Conservation (phyloP, 176 grass and related monocot species). For the Bothriochloa decipiens region DNA sequence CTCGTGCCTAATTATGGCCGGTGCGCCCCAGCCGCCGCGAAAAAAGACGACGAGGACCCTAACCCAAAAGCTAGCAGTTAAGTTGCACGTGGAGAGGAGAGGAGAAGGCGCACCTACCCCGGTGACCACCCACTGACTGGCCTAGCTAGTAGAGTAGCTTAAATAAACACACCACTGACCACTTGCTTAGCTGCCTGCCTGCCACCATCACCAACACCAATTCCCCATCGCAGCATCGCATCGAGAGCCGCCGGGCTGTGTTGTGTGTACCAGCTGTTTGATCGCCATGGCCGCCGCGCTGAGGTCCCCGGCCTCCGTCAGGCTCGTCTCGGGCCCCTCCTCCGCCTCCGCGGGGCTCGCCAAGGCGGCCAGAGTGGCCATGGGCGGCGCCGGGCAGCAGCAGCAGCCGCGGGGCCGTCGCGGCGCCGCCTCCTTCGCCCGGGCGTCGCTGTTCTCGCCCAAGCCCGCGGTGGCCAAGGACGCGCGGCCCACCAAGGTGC, state of each 20-base stretch:
- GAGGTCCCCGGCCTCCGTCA: neutral
- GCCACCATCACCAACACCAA: neutral
- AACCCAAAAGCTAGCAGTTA: neutral
- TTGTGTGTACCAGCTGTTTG: too few species aligned
- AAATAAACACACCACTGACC: neutral
- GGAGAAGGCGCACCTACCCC: too few species aligned
- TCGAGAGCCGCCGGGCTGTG: too few species aligned
- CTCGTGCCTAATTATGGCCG: slow-evolving; percentile 35
- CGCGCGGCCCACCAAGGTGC: slow-evolving; percentile 56
- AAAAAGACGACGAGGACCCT: neutral
- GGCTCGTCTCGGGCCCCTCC: neutral
- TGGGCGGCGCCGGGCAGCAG: too few species aligned
- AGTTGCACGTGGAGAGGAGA: neutral
- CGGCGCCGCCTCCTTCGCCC: neutral
- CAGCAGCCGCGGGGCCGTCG: neutral
- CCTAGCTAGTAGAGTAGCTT: neutral
- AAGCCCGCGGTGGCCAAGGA: slow-evolving; percentile 51
- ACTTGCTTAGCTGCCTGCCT: neutral
- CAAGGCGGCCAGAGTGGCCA: too few species aligned
- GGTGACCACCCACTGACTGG: too few species aligned
- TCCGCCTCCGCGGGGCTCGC: neutral
- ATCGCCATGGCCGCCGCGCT: slow-evolving; percentile 11
- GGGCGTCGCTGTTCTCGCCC: slow-evolving; percentile 65
- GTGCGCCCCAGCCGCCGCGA: neutral
- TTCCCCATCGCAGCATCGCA: neutral